These are phyloP conservation scores for Magnolia officinalis DNA, from an alignment of 164 flowering plant genomes.

Conservation along the genomic window DNA sequence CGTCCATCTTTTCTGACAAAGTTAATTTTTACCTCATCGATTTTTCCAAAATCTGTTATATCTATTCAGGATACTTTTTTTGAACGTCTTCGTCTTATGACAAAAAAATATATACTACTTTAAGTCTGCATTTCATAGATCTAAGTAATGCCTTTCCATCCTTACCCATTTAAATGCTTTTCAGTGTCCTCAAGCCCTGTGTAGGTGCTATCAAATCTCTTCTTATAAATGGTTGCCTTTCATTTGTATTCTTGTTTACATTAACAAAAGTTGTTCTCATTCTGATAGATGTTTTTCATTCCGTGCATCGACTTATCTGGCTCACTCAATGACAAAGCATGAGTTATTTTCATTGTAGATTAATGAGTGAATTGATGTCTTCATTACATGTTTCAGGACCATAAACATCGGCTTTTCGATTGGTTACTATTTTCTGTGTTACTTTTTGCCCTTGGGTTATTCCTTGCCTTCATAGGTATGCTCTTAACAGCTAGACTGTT, in stretches of 20 bases:
- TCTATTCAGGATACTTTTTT: no score
- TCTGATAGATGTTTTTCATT: background rate
- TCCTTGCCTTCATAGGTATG: slow-evolving; percentile 49
- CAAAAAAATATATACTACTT: no score
- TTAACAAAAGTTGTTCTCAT: background rate
- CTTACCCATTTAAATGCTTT: background rate
- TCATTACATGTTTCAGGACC: slow-evolving; percentile 38
- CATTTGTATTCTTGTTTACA: background rate
- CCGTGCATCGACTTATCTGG: background rate
- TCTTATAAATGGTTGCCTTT: no score
- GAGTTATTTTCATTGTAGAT: background rate
- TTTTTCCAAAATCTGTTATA: no score
- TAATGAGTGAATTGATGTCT: background rate
- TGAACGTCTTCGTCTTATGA: no score
- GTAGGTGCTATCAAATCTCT: background rate
- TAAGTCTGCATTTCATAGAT: no score
- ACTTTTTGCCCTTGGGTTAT: slow-evolving; percentile 36
- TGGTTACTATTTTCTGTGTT: slow-evolving; percentile 44
- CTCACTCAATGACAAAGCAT: background rate
- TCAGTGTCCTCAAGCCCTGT: background rate
- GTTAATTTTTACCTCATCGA: no score
- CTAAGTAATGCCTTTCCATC: no score
- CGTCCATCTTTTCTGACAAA: no score
- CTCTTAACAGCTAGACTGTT: background rate
- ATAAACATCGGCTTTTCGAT: slow-evolving; percentile 37